These are phyloP conservation scores for Alternaria ethzedia DNA, from an alignment of 2,329 filamentous ascomycete genomes.

Conservation along the genomic window DNA sequence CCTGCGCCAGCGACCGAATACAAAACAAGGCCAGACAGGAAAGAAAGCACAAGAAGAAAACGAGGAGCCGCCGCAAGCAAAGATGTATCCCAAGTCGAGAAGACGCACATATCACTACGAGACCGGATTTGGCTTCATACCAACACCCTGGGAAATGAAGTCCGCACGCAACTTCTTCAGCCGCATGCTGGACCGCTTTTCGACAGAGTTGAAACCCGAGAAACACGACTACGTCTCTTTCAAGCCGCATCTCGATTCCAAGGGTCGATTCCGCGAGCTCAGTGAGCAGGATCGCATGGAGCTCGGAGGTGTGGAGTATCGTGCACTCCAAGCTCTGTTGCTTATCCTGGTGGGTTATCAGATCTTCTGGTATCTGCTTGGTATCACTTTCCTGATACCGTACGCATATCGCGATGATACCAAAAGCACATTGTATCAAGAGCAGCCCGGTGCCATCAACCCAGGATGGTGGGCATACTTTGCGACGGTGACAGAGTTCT, in stretches of 20 bases:
- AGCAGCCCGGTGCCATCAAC: conserved; percentile 40
- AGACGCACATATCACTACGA: conserved; percentile 34
- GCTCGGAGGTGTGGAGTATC: conserved; percentile 62
- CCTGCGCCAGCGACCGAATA: conserved; percentile 3
- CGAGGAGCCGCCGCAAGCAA: conserved; percentile 4
- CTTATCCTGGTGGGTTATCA: conserved; percentile 53
- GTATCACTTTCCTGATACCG: conserved; percentile 55
- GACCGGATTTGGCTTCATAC: conserved; percentile 36
- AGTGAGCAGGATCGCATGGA: conserved; percentile 52
- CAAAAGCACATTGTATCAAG: conserved; percentile 49
- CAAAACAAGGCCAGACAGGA: neutral
- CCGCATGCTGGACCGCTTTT: conserved; percentile 24
- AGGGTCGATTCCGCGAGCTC: conserved; percentile 44
- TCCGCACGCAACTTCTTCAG: conserved; percentile 29
- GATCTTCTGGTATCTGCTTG: conserved; percentile 48
- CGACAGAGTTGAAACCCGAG: conserved; percentile 28
- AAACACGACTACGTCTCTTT: conserved; percentile 42
- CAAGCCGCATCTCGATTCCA: conserved; percentile 36
- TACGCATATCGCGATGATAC: conserved; percentile 53
- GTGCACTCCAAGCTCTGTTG: conserved; percentile 57
- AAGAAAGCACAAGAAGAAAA: conserved; percentile 1
- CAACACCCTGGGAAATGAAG: conserved; percentile 40
- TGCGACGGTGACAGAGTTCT: conserved; percentile 59
- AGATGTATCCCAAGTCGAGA: conserved; percentile 18
- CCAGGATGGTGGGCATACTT: conserved; percentile 43